Percentiles rank a stretch among this genome's conserved stretches.
Conservation (phyloP, 106 monocot genomes). For the Apostasia shenzhenica region DNA sequence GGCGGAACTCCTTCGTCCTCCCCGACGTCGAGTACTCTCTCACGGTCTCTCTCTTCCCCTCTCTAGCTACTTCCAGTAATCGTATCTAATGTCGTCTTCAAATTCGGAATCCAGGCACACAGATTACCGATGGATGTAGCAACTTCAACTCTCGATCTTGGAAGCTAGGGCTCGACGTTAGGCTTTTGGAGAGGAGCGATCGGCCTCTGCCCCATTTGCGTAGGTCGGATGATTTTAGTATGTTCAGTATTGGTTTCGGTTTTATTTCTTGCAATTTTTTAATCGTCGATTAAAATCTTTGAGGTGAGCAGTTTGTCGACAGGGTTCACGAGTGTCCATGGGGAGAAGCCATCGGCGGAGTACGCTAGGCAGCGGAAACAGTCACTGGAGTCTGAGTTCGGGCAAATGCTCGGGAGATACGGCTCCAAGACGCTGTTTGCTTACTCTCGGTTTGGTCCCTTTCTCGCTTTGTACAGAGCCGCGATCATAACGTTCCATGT, state of each 20-base stretch:
- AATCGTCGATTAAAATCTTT: neutral
- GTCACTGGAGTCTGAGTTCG: slow-evolving; percentile 72
- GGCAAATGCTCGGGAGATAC: slow-evolving; percentile 59
- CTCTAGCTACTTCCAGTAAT: neutral
- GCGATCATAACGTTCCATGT: slow-evolving; percentile 71
- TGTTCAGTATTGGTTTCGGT: neutral
- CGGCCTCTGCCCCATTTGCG: neutral
- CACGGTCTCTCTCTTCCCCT: neutral
- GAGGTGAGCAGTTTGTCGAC: slow-evolving; percentile 42
- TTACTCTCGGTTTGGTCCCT: slow-evolving; percentile 64
- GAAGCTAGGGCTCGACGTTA: neutral
- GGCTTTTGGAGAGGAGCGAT: neutral
- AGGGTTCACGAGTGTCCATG: slow-evolving; percentile 78
- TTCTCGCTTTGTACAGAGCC: slow-evolving; percentile 85
- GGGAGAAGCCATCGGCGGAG: slow-evolving; percentile 67
- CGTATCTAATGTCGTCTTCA: too few relatives aligned
- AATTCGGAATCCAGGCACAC: too few relatives aligned
- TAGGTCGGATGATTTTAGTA: neutral
- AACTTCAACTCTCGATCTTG: neutral
- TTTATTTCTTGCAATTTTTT: neutral
- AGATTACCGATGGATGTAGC: neutral
- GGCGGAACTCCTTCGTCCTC: neutral
- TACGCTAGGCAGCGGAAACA: slow-evolving; percentile 88
- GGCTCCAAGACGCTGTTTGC: slow-evolving; percentile 51
- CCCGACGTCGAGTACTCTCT: neutral